These are phyloP conservation scores for Calvatia gigantea DNA, from an alignment of 768 basidiomycete species.

Conservation along the genomic window DNA sequence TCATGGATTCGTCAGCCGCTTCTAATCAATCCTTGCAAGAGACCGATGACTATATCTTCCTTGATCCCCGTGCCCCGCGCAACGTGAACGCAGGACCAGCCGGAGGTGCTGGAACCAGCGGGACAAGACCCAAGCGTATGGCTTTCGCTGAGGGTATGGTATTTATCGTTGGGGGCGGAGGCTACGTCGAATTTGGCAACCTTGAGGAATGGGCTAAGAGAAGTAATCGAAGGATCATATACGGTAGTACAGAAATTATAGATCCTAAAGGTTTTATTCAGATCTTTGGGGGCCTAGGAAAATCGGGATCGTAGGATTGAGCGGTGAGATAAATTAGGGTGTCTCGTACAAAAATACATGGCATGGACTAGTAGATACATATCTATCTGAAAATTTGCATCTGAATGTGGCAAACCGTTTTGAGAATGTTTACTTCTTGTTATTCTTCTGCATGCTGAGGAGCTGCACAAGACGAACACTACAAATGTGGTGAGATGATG, in stretches of 20 bases:
- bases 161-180: slow-evolving; percentile 94
- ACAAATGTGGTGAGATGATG: neutral
- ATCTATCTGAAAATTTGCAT: neutral
- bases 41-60: slow-evolving; percentile 92
- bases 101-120: slow-evolving; percentile 49
- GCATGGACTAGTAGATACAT: slow-evolving; percentile 3
- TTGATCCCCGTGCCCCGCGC: slow-evolving; percentile 85
- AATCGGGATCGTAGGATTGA: slow-evolving; percentile 21
- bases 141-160: slow-evolving; percentile 87
- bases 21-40: slow-evolving; percentile 93
- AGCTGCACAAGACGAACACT: slow-evolving; percentile 83
- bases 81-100: slow-evolving; percentile 46
- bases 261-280: slow-evolving; percentile 84
- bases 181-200: slow-evolving; percentile 97
- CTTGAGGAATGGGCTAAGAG: slow-evolving; percentile 88
- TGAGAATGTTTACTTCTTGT: slow-evolving; percentile 38
- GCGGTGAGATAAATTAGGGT: neutral
- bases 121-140: slow-evolving; percentile 48
- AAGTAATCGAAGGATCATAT: slow-evolving; percentile 82
- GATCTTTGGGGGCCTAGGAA: slow-evolving; percentile 64
- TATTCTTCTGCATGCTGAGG: slow-evolving; percentile 63
- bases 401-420: too few species aligned
- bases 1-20: slow-evolving; percentile 96
- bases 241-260: slow-evolving; percentile 94
- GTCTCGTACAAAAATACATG: neutral